These are phyloP conservation scores for Nematodospora anomalae DNA, from an alignment of 1,139 yeast genomes.

Conservation along the genomic window DNA sequence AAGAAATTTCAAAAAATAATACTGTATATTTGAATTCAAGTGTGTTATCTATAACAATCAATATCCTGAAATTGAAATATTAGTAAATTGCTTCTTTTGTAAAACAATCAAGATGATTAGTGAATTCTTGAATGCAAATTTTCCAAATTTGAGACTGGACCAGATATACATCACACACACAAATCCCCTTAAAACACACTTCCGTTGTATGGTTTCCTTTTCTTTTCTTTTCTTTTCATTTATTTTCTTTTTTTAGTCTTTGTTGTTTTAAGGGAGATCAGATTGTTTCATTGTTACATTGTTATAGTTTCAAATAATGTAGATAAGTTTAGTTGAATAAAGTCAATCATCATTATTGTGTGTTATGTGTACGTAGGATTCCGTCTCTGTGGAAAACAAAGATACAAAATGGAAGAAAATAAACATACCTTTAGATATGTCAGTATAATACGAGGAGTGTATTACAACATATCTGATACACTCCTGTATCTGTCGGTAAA, in stretches of 20 bases:
- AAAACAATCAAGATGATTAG: background rate
- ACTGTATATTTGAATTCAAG: too few species aligned
- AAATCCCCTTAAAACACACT: too few species aligned
- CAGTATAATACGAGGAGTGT: background rate
- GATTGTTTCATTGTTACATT: slow-evolving; percentile 5
- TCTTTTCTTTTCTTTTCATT: too few species aligned
- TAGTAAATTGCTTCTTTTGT: background rate
- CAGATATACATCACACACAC: background rate
- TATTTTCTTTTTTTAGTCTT: background rate
- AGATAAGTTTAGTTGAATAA: slow-evolving; percentile 7
- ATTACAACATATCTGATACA: too few species aligned
- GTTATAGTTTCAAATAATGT: slow-evolving; percentile 10
- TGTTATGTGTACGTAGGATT: background rate
- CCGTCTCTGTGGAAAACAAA: background rate
- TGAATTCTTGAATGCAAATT: too few species aligned
- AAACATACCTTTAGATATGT: too few species aligned
- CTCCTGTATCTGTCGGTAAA: too few species aligned
- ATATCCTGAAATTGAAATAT: too few species aligned
- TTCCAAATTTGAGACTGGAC: background rate
- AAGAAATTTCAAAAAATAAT: too few species aligned
- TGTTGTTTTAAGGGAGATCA: too few species aligned
- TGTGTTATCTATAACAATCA: too few species aligned
- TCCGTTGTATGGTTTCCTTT: background rate
- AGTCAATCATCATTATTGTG: slow-evolving; percentile 4
- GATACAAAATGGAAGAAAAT: slow-evolving; percentile 1